phyloP scores from a whole-genome alignment of 768 basidiomycete species.

The Macrolepiota albuminosa region DNA sequence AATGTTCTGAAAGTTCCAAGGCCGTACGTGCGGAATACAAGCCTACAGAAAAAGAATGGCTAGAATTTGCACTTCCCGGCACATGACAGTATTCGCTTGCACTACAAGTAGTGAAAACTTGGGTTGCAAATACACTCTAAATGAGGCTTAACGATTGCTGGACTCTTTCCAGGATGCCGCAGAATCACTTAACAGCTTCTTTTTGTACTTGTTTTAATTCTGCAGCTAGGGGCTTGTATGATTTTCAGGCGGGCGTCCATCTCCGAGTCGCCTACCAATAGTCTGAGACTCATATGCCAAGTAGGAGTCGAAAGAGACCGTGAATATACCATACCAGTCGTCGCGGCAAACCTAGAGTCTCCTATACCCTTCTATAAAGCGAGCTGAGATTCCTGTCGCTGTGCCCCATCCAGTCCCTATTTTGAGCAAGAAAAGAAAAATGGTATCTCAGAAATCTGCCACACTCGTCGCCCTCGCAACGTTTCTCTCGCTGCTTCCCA shows the following conservation, averaged over 20 bases:
- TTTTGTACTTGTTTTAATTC: not conserved
- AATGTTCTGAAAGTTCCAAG: no score
- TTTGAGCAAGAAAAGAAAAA: not conserved
- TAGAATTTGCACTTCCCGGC: no score
- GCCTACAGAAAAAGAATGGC: no score
- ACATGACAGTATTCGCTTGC: no score
- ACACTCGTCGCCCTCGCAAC: not conserved
- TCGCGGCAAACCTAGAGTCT: not conserved
- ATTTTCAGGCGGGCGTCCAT: not conserved
- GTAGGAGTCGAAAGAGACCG: no score
- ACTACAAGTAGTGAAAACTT: no score
- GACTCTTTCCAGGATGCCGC: conserved; percentile 38
- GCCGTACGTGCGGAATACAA: no score
- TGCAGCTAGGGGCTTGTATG: not conserved
- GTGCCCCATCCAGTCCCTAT: not conserved
- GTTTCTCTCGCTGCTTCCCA: not conserved
- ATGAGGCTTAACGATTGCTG: not conserved
- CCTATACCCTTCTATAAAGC: conserved; percentile 5
- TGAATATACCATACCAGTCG: no score
- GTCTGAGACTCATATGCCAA: no score
- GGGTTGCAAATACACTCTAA: not conserved
- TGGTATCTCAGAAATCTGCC: not conserved
- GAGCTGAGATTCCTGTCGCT: not conserved
- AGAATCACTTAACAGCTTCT: conserved; percentile 41
- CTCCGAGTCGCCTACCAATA: not conserved